Conservation (phyloP, 2,329 filamentous ascomycete genomes). For the Pyricularia sp. region DNA sequence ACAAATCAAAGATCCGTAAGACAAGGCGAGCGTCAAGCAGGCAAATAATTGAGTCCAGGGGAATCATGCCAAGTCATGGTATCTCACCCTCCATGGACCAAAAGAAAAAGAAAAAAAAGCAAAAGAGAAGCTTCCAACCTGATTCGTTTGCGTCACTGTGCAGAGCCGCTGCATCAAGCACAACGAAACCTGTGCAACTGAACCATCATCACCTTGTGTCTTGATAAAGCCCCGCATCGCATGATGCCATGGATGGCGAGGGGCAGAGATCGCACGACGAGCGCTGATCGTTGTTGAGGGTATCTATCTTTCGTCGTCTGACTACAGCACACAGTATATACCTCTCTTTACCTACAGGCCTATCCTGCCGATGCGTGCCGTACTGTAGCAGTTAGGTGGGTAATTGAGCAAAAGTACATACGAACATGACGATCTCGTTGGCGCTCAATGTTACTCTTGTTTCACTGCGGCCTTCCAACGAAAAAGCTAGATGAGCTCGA, state of each 20-base stretch:
- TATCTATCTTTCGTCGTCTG: background rate
- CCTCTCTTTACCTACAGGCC: too few species aligned
- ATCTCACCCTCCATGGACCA: background rate
- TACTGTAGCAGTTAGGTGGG: background rate
- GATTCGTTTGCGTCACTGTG: background rate
- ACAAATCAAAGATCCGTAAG: background rate
- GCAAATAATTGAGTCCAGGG: background rate
- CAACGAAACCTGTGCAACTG: background rate
- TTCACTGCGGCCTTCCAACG: background rate
- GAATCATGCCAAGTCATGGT: background rate
- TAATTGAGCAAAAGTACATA: background rate
- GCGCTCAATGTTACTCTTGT: background rate
- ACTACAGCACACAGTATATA: background rate
- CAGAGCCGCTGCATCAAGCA: background rate
- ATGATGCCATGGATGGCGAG: background rate
- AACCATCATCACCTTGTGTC: background rate
- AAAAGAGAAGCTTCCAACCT: background rate
- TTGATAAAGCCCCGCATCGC: background rate
- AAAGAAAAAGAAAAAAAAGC: background rate
- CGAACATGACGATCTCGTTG: background rate
- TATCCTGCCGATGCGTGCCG: background rate
- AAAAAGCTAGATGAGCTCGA: background rate
- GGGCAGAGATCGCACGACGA: background rate
- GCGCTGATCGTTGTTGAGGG: background rate
- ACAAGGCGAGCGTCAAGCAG: background rate